A percentile compares a stretch with the other conserved stretches of the same genome.
Conservation (phyloP, 805 yeast species). For the Metschnikowia anglica region DNA sequence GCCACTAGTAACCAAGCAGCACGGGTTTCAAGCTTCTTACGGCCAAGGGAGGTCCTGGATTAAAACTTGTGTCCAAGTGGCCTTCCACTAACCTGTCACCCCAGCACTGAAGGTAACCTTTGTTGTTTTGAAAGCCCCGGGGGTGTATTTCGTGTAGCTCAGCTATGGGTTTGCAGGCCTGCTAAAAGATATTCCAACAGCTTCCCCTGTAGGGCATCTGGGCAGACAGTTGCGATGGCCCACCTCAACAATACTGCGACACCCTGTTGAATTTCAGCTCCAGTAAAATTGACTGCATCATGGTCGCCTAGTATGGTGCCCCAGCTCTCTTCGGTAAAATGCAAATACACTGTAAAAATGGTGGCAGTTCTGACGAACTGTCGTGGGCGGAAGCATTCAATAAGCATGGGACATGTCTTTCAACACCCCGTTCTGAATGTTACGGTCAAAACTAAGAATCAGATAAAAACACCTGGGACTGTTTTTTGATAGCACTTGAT, state of each 20-base stretch:
- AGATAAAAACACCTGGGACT: conserved; percentile 30
- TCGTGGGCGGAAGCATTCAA: conserved; percentile 46
- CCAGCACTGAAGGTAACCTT: conserved; percentile 46
- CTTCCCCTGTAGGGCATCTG: conserved; percentile 46
- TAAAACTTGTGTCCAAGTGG: conserved; percentile 8
- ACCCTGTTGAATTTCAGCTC: conserved; percentile 26
- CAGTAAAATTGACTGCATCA: conserved; percentile 26
- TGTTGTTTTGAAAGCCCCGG: conserved; percentile 44
- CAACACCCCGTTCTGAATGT: conserved; percentile 37
- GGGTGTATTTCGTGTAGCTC: conserved; percentile 41
- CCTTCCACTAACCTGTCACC: conserved; percentile 28
- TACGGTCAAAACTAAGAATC: conserved; percentile 25
- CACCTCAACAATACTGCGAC: conserved; percentile 37
- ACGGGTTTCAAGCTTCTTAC: no score
- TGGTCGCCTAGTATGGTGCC: conserved; percentile 28
- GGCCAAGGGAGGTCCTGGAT: no score
- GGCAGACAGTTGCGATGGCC: conserved; percentile 44
- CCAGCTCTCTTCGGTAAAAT: conserved; percentile 19
- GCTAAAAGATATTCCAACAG: conserved; percentile 33
- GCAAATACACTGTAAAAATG: conserved; percentile 25
- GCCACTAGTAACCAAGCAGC: no score
- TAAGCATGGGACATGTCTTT: conserved; percentile 46
- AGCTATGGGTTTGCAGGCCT: conserved; percentile 41
- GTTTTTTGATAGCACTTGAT: conserved; percentile 31
- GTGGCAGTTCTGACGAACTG: conserved; percentile 32